These are phyloP conservation scores for Tephrocybe sp. DNA, from an alignment of 768 basidiomycete genomes.

Conservation along the genomic window DNA sequence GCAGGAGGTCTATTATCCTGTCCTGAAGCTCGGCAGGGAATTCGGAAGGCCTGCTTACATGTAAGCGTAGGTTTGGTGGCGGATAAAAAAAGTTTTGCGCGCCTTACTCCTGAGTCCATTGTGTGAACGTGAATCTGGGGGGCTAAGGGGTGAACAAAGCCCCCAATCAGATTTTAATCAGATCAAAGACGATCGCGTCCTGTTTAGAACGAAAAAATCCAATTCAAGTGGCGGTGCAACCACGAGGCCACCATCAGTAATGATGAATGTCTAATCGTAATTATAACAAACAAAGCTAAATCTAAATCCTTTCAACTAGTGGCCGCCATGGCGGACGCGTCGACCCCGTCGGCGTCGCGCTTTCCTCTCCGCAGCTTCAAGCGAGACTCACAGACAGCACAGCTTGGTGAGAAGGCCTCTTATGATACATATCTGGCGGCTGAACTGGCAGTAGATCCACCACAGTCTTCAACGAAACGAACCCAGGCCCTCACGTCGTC, in stretches of 20 bases:
- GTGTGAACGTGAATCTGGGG: not conserved
- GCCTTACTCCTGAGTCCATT: not conserved
- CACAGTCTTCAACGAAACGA: slow-evolving; percentile 64
- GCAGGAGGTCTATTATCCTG: not conserved
- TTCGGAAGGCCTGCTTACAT: not conserved
- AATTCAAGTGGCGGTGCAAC: not conserved
- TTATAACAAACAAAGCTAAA: not conserved
- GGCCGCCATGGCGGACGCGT: not conserved
- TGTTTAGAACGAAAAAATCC: not conserved
- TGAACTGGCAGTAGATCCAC: slow-evolving; percentile 47
- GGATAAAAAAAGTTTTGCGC: not conserved
- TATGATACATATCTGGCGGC: not conserved
- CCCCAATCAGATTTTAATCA: not conserved
- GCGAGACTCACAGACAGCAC: slow-evolving; percentile 6
- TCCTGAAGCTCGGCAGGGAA: not conserved
- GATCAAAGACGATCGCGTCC: not conserved
- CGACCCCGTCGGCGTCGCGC: slow-evolving; percentile 7
- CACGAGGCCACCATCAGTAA: slow-evolving; percentile 3
- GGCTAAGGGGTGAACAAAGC: not conserved
- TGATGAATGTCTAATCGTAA: not conserved
- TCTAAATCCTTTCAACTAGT: not conserved
- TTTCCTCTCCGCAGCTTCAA: slow-evolving; percentile 1
- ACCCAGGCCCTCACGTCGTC: slow-evolving; percentile 60
- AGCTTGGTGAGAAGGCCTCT: slow-evolving; percentile 1
- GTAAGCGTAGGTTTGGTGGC: not conserved